These are phyloP conservation scores for Penicillium sp. DNA, from an alignment of 2,329 filamentous ascomycete genomes.

Conservation along the genomic window DNA sequence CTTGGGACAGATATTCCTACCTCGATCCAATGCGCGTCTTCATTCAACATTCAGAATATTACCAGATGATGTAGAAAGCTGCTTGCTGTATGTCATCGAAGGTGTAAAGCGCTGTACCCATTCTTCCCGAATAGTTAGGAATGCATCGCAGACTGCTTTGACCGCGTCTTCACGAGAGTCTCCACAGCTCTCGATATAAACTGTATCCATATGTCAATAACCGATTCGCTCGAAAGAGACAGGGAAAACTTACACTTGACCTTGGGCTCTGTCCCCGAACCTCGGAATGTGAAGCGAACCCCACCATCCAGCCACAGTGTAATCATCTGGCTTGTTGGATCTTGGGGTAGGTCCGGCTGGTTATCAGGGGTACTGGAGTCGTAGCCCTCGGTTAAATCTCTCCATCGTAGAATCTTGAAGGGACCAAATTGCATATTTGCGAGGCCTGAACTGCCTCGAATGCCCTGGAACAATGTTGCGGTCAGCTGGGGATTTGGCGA, in stretches of 20 bases:
- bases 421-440: slow-evolving; percentile 49
- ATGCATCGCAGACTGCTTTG: slow-evolving; percentile 38
- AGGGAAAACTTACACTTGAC: slow-evolving; percentile 53
- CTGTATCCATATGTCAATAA: slow-evolving; percentile 12
- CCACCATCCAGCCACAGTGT: slow-evolving; percentile 56
- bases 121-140: slow-evolving; percentile 37
- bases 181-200: slow-evolving; percentile 45
- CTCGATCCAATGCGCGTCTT: not conserved
- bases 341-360: slow-evolving; percentile 55
- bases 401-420: slow-evolving; percentile 56
- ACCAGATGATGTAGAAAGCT: slow-evolving; percentile 41
- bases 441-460: slow-evolving; percentile 47
- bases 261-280: slow-evolving; percentile 65
- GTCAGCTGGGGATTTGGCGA: slow-evolving; percentile 56
- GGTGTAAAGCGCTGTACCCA: slow-evolving; percentile 42
- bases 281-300: slow-evolving; percentile 58
- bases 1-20: not conserved
- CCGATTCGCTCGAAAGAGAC: not conserved
- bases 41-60: slow-evolving; percentile 29
- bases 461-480: slow-evolving; percentile 53
- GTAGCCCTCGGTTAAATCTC: slow-evolving; percentile 60
- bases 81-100: slow-evolving; percentile 36
- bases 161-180: slow-evolving; percentile 36
- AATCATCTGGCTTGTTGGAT: slow-evolving; percentile 61
- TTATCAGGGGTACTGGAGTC: slow-evolving; percentile 56